phyloP scores from a whole-genome alignment of 306 rosid genomes.

The Vigna hirtella region DNA sequence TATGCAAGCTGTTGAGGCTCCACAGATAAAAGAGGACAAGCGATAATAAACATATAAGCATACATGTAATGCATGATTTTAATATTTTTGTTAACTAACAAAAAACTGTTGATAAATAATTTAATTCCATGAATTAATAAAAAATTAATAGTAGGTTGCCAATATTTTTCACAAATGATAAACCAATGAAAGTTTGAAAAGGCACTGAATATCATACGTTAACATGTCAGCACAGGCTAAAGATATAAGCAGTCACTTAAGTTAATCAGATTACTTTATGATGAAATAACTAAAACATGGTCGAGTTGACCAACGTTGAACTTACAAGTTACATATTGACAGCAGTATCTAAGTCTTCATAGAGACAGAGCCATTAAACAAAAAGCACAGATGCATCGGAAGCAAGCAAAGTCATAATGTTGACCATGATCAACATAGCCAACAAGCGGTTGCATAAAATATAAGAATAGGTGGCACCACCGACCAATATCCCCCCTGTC shows the following conservation, averaged over 20 bases:
- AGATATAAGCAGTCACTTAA: neutral
- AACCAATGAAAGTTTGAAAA: conserved; percentile 12
- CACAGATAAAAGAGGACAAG: conserved; percentile 1
- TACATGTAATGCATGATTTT: conserved; percentile 15
- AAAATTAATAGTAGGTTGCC: conserved; percentile 7
- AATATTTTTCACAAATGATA: conserved; percentile 16
- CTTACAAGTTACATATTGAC: no score
- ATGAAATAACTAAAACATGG: no score
- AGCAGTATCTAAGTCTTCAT: no score
- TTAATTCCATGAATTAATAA: conserved; percentile 14
- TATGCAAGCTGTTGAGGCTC: conserved; percentile 6
- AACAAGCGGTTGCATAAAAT: neutral
- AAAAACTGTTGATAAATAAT: neutral
- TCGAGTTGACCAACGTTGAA: no score
- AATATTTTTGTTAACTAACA: conserved; percentile 6
- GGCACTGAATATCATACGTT: neutral
- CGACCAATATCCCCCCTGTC: neutral
- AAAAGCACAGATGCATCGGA: neutral
- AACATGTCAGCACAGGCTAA: neutral
- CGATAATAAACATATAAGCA: neutral
- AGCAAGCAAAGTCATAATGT: neutral
- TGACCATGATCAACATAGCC: neutral
- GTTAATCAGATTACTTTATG: no score
- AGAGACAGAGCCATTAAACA: no score
- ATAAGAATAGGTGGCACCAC: neutral